Evolutionary conservation across 805 yeast genomes (phyloP).

Genomic region (Candida incommunis): DNA sequence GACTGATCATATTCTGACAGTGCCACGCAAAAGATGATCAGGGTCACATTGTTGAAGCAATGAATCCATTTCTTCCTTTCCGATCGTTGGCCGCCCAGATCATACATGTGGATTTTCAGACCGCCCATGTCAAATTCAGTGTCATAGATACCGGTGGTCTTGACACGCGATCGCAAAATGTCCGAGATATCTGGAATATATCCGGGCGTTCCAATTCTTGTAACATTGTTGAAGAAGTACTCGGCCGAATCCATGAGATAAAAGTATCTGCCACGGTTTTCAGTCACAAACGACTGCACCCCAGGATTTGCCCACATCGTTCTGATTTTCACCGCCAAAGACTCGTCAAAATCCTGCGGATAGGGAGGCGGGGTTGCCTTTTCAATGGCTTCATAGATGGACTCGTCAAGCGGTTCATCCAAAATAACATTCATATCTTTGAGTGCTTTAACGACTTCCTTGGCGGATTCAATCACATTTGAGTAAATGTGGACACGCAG

Average conservation of each 20-base stretch:
- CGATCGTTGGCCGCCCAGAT: conserved; percentile 89
- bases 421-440: conserved; percentile 28
- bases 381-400: conserved; percentile 13
- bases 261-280: conserved; percentile 39
- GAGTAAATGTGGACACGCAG: conserved; percentile 68
- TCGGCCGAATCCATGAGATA: conserved; percentile 75
- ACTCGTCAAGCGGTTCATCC: conserved; percentile 11
- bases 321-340: conserved; percentile 34
- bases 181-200: conserved; percentile 68
- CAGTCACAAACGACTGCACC: conserved; percentile 24
- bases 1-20: conserved; percentile 84
- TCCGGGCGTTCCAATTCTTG: conserved; percentile 41
- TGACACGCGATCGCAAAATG: conserved; percentile 74
- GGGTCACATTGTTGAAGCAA: conserved; percentile 83
- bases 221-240: conserved; percentile 51
- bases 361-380: conserved; percentile 3
- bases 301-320: conserved; percentile 43
- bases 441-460: conserved; percentile 54
- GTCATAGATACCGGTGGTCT: conserved; percentile 86
- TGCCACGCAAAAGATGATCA: conserved; percentile 83
- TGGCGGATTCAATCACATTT: conserved; percentile 65
- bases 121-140: conserved; percentile 64
- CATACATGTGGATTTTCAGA: conserved; percentile 49
- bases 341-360: neutral
- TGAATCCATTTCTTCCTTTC: conserved; percentile 93